Conservation (phyloP, 805 yeast genomes). For the Blastobotrys terrestris region DNA sequence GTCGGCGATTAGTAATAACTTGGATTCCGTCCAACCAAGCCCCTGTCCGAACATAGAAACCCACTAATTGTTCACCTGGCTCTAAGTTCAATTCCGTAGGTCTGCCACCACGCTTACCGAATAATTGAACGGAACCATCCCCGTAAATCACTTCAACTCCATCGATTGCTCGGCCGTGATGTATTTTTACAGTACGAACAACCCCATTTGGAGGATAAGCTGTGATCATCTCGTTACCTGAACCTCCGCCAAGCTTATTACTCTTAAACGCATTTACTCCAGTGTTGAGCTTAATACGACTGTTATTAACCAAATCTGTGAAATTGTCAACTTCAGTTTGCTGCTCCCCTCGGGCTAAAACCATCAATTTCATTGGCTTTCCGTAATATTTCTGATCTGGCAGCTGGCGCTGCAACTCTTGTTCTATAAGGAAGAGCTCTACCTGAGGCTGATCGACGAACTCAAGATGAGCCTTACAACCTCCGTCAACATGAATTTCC, state of each 20-base stretch:
- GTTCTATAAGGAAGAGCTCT: conserved; percentile 43
- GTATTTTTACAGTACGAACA: conserved; percentile 50
- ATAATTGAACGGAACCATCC: conserved; percentile 24
- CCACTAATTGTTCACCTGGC: conserved; percentile 53
- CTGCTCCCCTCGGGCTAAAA: conserved; percentile 57
- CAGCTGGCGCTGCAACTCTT: conserved; percentile 38
- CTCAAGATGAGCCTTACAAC: conserved; percentile 52
- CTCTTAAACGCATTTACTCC: conserved; percentile 11
- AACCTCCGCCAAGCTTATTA: conserved; percentile 19
- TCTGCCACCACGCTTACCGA: conserved; percentile 35
- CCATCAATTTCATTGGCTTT: conserved; percentile 43
- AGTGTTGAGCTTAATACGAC: conserved; percentile 2
- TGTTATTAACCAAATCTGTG: conserved; percentile 21
- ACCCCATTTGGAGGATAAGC: conserved; percentile 24
- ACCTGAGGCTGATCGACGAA: conserved; percentile 58
- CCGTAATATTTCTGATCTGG: conserved; percentile 27
- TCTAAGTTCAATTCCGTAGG: conserved; percentile 46
- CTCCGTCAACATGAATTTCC: conserved; percentile 58
- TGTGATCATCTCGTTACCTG: conserved; percentile 26
- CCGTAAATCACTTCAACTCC: conserved; percentile 56
- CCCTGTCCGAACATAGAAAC: conserved; percentile 65
- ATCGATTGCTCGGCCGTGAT: conserved; percentile 73
- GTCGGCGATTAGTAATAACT: conserved; percentile 44
- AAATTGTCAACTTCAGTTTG: conserved; percentile 49
- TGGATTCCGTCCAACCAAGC: conserved; percentile 88